Conservation (phyloP, 2,329 filamentous ascomycete species). For the Ophiocordyceps australis region DNA sequence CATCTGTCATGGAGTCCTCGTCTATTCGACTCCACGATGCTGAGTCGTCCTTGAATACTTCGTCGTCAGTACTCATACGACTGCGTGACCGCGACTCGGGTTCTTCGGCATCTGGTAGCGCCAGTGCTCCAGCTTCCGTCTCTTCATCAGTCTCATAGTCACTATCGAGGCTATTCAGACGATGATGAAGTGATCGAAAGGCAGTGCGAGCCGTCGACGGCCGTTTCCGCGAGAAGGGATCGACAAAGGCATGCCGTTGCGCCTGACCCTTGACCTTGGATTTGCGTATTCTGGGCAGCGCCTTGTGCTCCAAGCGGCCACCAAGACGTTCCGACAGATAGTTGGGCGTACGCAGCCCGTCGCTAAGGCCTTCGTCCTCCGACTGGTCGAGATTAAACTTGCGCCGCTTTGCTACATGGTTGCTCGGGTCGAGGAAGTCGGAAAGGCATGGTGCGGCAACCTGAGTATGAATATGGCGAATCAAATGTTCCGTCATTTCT, state of each 20-base stretch:
- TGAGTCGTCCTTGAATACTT: constrained; percentile 30
- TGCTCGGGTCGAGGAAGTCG: constrained; percentile 64
- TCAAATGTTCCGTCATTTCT: constrained; percentile 72
- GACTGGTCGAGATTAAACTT: constrained; percentile 62
- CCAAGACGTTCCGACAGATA: constrained; percentile 42
- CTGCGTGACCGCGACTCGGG: constrained; percentile 68
- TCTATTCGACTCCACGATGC: constrained; percentile 29
- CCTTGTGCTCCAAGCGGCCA: constrained; percentile 34
- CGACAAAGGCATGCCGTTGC: constrained; percentile 45
- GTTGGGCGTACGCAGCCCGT: constrained; percentile 46
- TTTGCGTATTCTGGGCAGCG: constrained; percentile 62
- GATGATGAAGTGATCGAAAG: constrained; percentile 66
- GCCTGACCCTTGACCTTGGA: constrained; percentile 33
- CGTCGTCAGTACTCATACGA: constrained; percentile 47
- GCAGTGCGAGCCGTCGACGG: constrained; percentile 37
- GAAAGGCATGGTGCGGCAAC: constrained; percentile 68
- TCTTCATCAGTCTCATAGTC: constrained; percentile 85
- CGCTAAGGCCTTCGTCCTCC: constrained; percentile 37
- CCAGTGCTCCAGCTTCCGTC: constrained; percentile 30
- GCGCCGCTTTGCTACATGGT: constrained; percentile 62
- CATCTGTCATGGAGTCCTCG: constrained; percentile 53
- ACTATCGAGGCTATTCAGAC: constrained; percentile 42
- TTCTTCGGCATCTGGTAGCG: constrained; percentile 66
- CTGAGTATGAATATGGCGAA: constrained; percentile 76
- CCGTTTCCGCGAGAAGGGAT: constrained; percentile 47